Evolutionary conservation across 306 rosid genomes (phyloP).

Genomic region (Vachellia pachyceras): DNA sequence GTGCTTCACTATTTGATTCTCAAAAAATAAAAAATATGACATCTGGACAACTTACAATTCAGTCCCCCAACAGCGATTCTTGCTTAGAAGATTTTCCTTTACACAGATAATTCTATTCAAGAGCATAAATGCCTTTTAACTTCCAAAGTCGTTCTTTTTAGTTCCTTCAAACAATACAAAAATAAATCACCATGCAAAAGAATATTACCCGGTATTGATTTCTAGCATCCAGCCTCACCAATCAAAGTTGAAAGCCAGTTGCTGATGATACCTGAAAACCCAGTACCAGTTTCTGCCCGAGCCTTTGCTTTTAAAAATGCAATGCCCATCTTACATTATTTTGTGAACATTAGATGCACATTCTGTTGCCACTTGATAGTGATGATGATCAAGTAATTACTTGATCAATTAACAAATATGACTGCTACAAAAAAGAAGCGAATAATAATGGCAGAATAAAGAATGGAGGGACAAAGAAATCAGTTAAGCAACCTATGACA

Average conservation of each 20-base stretch:
- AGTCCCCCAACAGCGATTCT: not conserved
- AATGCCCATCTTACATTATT: slow-evolving; percentile 44
- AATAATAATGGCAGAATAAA: slow-evolving; percentile 45
- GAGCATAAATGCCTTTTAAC: not conserved
- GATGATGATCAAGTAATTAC: slow-evolving; percentile 63
- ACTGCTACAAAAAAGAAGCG: slow-evolving; percentile 33
- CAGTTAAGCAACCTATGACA: slow-evolving; percentile 52
- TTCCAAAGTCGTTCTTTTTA: not conserved
- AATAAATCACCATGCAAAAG: not conserved
- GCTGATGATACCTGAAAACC: slow-evolving; percentile 36
- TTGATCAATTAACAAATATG: slow-evolving; percentile 50
- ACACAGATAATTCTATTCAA: not conserved
- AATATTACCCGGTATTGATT: not conserved
- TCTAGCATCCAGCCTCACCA: slow-evolving; percentile 33
- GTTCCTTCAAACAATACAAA: not conserved
- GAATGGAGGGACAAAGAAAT: slow-evolving; percentile 36
- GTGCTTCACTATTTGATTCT: not conserved
- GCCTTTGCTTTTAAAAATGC: slow-evolving; percentile 39
- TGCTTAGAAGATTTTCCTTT: not conserved
- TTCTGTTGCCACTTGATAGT: slow-evolving; percentile 44
- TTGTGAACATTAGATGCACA: slow-evolving; percentile 48
- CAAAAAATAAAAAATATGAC: not conserved
- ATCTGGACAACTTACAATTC: not conserved
- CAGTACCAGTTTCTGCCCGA: slow-evolving; percentile 37
- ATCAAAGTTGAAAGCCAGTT: slow-evolving; percentile 23